Base-by-base conservation (phyloP, 1,139 yeast genomes). In the Candida pseudoviswanathii region DNA sequence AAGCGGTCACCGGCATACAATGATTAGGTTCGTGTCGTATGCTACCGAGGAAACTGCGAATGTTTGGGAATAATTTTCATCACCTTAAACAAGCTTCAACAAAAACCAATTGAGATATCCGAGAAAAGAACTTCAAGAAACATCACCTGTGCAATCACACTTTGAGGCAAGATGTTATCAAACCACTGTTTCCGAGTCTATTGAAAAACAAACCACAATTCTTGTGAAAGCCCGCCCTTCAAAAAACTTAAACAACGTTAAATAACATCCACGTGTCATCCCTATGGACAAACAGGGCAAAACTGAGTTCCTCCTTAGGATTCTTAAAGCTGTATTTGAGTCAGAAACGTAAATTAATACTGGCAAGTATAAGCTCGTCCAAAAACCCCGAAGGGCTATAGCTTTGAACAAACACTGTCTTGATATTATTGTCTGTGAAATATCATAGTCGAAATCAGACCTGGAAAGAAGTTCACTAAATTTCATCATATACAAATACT, bases 11-110 rank as follows among this genome's bases (percentile, higher is more conserved):
- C 75, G 89, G 45, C 84, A 81, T 80, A 84, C 89, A 68, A 77
- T 81, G 44, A 82, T 77, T 84, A 87, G 91, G 90, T 85, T 85
- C 89, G 71, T 71, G 72, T 70, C 76, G 90, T 82, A 80, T 75
- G 84, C 89, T 86, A 85, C 91, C 91, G 91, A 81, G 91, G 91
- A 85, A 85, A 85, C 91, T 85, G 91, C 91, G 91, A 85, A 85
- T 85, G 92, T 85, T 82, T 71, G 78, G 77, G 82, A 82, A 73
- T 16, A 71, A 43, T 71, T 82, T 83, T 86, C 92, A 85, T 86
- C 92, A 85, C 75, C 45, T 66, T 82, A 71, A 68, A 70, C 41
- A 33, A 33, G 11, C 9, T n/a, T 21, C 34, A 6, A 32, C 16
- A 10, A 11, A 11, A 29, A 29, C 53, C 52, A 29, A 25, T 9